phyloP scores from a whole-genome alignment of 768 basidiomycete species.

The Pleurotus giganteus region DNA sequence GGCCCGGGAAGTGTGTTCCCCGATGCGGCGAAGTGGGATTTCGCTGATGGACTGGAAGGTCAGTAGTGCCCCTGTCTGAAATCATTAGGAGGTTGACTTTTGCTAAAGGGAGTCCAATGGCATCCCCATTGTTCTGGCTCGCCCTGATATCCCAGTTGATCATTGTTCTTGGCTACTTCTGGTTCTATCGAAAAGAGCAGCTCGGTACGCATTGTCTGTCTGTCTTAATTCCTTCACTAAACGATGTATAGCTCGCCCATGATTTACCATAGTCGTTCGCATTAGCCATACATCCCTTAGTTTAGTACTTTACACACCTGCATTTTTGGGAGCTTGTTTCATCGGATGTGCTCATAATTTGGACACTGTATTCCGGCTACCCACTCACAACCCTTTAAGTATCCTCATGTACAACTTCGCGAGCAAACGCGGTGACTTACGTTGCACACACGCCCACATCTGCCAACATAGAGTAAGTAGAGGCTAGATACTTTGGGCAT shows the following conservation, averaged over 20 bases:
- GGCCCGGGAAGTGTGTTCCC: slow-evolving; percentile 92
- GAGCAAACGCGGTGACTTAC: too few species aligned
- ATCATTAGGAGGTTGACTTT: neutral
- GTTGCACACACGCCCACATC: too few species aligned
- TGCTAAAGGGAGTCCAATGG: slow-evolving; percentile 69
- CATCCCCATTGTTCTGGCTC: slow-evolving; percentile 84
- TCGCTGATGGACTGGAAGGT: slow-evolving; percentile 65
- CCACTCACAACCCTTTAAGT: too few species aligned
- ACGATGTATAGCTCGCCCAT: slow-evolving; percentile 11
- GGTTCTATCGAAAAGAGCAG: slow-evolving; percentile 97
- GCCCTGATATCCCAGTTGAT: slow-evolving; percentile 76
- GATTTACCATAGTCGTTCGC: neutral
- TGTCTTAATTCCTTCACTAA: neutral
- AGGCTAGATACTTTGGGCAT: too few species aligned
- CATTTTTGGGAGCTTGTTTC: neutral
- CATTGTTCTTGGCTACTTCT: slow-evolving; percentile 91
- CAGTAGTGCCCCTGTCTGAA: slow-evolving; percentile 14
- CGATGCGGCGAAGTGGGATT: slow-evolving; percentile 89
- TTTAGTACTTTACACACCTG: neutral
- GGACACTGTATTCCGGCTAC: slow-evolving; percentile 3
- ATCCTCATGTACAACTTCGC: too few species aligned
- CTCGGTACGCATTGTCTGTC: slow-evolving; percentile 53
- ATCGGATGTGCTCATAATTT: neutral
- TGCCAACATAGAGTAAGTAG: too few species aligned
- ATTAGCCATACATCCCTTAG: neutral